A percentile compares a stretch with the other conserved stretches of the same genome.
Evolutionary conservation across 441 rosid genomes (phyloP).

Genomic region (Corymbia citriodora): DNA sequence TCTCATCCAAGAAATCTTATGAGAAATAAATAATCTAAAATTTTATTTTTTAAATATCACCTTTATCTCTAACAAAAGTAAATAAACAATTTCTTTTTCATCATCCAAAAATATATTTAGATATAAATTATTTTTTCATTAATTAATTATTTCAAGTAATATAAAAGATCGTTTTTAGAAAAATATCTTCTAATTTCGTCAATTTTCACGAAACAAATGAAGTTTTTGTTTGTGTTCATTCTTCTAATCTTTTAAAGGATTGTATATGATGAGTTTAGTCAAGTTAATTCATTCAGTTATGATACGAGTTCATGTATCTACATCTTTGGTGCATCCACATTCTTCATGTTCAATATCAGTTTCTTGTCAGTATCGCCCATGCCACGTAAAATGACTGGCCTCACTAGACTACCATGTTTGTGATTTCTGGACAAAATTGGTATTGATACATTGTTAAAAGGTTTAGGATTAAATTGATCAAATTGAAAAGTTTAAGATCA

Average conservation of each 20-base stretch:
- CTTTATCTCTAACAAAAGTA: background rate
- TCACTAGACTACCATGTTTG: accelerated
- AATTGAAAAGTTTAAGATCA: background rate
- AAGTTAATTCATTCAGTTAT: background rate
- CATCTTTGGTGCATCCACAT: background rate
- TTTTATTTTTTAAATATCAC: background rate
- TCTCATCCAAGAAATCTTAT: background rate
- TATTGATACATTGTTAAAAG: accelerated
- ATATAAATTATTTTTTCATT: background rate
- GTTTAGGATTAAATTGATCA: background rate
- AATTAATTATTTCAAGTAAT: no score
- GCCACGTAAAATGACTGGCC: accelerated
- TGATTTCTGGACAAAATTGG: background rate
- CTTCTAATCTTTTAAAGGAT: background rate
- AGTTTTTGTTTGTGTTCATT: background rate
- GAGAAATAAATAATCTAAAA: no score
- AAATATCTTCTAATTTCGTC: no score
- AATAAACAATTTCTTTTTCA: accelerated
- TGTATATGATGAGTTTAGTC: background rate
- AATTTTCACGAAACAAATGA: no score
- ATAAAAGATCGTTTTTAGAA: no score
- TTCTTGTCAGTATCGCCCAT: background rate
- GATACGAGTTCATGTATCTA: background rate
- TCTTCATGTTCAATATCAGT: background rate
- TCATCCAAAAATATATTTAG: background rate